These are phyloP conservation scores for Fusarium verrucosum DNA, from an alignment of 2,329 filamentous ascomycete species.

Conservation along the genomic window DNA sequence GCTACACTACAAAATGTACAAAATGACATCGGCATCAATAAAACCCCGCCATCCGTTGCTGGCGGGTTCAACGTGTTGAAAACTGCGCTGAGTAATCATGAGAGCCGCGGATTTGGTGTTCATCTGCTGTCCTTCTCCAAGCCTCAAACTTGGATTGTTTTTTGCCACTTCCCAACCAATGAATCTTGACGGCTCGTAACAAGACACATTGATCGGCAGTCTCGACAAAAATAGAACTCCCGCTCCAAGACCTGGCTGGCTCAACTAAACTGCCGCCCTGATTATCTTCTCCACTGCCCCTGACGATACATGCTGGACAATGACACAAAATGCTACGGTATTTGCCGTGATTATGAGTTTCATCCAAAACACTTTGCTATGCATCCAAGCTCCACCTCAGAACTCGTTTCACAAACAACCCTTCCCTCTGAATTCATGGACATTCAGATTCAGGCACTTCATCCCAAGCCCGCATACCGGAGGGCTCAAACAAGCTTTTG, in stretches of 20 bases:
- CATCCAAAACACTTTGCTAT: conserved; percentile 11
- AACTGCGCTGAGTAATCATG: conserved; percentile 7
- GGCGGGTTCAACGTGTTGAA: neutral
- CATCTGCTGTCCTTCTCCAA: conserved; percentile 2
- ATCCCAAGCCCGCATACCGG: conserved; percentile 25
- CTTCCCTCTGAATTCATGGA: neutral
- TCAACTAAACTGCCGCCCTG: conserved; percentile 33
- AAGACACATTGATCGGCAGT: conserved; percentile 17
- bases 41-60: conserved; percentile 19
- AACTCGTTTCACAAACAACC: conserved; percentile 28
- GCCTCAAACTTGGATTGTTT: conserved; percentile 20
- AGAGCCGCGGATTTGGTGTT: conserved; percentile 8
- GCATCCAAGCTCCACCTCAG: conserved; percentile 12
- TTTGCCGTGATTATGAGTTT: conserved; percentile 15
- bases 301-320: conserved; percentile 34
- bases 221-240: conserved; percentile 37
- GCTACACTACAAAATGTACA: neutral
- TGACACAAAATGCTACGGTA: conserved; percentile 9
- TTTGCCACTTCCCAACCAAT: conserved; percentile 31
- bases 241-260: neutral
- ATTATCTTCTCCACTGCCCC: conserved; percentile 39
- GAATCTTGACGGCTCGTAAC: neutral
- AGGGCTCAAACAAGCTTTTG: conserved; percentile 27
- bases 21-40: conserved; percentile 13
- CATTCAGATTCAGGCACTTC: neutral